Evolutionary conservation across 2,329 filamentous ascomycete genomes (phyloP).

Genomic region (Venturia asperata): DNA sequence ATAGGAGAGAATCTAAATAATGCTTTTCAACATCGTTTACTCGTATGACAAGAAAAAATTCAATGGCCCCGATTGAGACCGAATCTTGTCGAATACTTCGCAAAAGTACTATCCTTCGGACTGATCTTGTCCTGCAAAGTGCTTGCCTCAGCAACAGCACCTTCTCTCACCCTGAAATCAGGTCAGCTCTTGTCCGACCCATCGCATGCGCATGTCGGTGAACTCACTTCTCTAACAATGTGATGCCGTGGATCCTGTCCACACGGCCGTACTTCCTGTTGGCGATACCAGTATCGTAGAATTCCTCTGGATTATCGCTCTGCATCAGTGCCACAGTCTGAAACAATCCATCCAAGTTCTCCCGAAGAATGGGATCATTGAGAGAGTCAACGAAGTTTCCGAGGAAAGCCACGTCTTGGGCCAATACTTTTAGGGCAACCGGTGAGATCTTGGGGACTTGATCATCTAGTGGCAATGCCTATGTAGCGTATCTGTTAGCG

Average conservation of each 20-base stretch:
- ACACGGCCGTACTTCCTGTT: conserved; percentile 94
- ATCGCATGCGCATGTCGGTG: background rate
- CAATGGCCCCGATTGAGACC: conserved; percentile 23
- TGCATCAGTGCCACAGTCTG: conserved; percentile 88
- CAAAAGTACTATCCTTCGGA: conserved; percentile 29
- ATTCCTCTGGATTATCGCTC: conserved; percentile 86
- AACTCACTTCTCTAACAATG: conserved; percentile 79
- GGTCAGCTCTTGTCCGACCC: background rate
- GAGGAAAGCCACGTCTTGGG: conserved; percentile 76
- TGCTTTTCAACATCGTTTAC: background rate
- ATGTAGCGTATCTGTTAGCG: conserved; percentile 27
- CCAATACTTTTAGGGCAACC: conserved; percentile 72
- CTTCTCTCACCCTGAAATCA: conserved; percentile 27
- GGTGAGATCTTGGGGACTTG: conserved; percentile 82
- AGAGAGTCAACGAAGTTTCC: conserved; percentile 80
- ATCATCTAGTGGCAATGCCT: conserved; percentile 64
- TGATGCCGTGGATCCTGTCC: conserved; percentile 80
- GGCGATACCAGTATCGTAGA: conserved; percentile 81
- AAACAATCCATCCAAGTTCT: conserved; percentile 85
- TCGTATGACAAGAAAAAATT: background rate
- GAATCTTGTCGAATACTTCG: conserved; percentile 31
- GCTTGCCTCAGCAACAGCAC: conserved; percentile 30
- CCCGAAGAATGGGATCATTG: conserved; percentile 77
- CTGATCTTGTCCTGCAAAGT: conserved; percentile 27
- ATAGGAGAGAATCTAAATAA: background rate